Percentiles rank a stretch among this genome's conserved stretches.
Conservation (phyloP, 73 alveolate species). For the Paramecium sexaurelia region DNA sequence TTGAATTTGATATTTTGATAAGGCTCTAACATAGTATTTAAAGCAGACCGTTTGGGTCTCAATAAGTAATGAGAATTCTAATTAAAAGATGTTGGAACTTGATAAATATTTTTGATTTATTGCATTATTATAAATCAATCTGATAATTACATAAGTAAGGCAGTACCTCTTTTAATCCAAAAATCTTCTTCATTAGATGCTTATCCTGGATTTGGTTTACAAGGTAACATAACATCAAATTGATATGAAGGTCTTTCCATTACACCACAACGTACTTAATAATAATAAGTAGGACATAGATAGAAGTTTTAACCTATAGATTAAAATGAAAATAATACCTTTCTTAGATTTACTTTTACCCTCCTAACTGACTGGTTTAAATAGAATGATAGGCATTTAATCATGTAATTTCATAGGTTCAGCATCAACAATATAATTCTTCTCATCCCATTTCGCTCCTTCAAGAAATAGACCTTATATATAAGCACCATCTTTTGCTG, state of each 20-base stretch:
- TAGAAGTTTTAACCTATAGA: constrained; percentile 69
- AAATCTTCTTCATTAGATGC: constrained; percentile 85
- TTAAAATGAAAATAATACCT: not conserved
- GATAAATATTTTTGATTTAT: not conserved
- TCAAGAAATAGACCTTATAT: constrained; percentile 87
- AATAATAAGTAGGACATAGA: constrained; percentile 94
- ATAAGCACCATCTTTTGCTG: constrained; percentile 90
- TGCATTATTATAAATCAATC: constrained; percentile 59
- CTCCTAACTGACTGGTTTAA: constrained; percentile 81
- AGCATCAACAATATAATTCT: constrained; percentile 93
- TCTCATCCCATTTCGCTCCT: constrained; percentile 99
- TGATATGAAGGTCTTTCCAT: constrained; percentile 93
- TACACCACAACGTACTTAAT: constrained; percentile 92
- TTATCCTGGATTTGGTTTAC: constrained; percentile 68
- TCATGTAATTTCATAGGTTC: constrained; percentile 97
- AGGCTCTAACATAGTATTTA: not conserved
- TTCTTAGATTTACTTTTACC: constrained; percentile 64
- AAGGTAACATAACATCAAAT: constrained; percentile 87
- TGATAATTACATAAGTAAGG: constrained; percentile 88
- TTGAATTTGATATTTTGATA: not conserved
- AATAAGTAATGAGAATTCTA: not conserved
- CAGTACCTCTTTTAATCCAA: constrained; percentile 98
- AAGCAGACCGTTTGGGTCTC: not conserved
- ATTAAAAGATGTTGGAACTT: not conserved
- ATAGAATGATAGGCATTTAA: constrained; percentile 96